Conservation (phyloP, 495 filamentous ascomycete species). For the Talaromyces nanjingensis region DNA sequence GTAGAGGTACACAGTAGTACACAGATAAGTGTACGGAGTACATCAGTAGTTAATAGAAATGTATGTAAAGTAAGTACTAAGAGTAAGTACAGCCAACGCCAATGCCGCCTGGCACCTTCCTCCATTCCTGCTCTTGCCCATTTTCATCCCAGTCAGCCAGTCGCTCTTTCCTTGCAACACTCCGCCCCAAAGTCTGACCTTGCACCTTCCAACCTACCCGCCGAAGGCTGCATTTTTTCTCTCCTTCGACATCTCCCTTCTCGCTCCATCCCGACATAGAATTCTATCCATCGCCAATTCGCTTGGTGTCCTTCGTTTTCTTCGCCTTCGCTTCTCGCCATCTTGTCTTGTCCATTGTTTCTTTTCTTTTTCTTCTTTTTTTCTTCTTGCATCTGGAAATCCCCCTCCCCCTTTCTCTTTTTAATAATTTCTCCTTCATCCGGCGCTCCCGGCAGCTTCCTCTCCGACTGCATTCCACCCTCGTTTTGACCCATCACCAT, state of each 20-base stretch:
- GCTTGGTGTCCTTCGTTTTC: slow-evolving; percentile 12
- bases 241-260: slow-evolving; percentile 6
- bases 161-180: slow-evolving; percentile 1
- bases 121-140: slow-evolving; percentile 12
- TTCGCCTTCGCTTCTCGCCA: slow-evolving; percentile 10
- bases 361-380: slow-evolving; percentile 20
- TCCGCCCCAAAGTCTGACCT: neutral
- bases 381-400: slow-evolving; percentile 13
- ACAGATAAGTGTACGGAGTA: neutral
- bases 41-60: neutral
- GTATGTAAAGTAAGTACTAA: neutral
- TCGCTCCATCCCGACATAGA: neutral
- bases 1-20: neutral
- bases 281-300: neutral
- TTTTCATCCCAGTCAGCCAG: slow-evolving; percentile 14
- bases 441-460: slow-evolving; percentile 4
- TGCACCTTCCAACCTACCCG: neutral
- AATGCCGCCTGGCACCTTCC: neutral
- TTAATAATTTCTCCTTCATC: slow-evolving; percentile 11
- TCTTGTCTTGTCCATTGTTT: slow-evolving; percentile 12
- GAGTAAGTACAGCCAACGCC: neutral
- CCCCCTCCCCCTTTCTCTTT: slow-evolving; percentile 31
- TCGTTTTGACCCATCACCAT: slow-evolving; percentile 13
- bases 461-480: slow-evolving; percentile 9
- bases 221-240: slow-evolving; percentile 16